Base-by-base conservation (phyloP, 23 red algal species). In the Gracilaria gracilis region DNA sequence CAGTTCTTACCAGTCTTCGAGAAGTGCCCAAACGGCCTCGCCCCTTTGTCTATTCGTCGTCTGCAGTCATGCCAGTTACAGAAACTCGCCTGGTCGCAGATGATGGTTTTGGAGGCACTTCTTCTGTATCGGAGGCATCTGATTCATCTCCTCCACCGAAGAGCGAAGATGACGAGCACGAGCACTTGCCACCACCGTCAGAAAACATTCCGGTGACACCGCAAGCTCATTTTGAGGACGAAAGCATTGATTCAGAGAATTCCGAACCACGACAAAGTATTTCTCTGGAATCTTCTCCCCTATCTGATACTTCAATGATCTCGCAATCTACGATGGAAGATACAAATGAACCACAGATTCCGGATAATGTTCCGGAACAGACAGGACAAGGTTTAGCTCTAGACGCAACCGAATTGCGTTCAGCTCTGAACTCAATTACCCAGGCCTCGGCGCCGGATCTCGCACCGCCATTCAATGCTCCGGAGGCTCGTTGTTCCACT, bases 1-100 rank as follows among this genome's bases (percentile, higher is more conserved):
- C 72, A 77, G 72, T 77, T 77, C 38, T 77, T 17, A 49, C 72
- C 0, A 69, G 64, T 37, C 64, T 69, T 36, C 64, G 64, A 69
- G 64, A 69, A 69, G 38, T 77, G 38, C 46, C 72, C 6, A 77
- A 77, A 50, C 31, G 72, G n/a, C 72, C 72, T 16, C 72, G 72
- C 72, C 72, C 2, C 21, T 29, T 51, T 42, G 34, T 77, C 39
- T 19, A 40, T 31, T 77, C 72, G 21, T 31, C 72, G 17, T 9
- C 72, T 25, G 23, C 39, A 46, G 46, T 31, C 23, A 77, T 77
- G 72, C 72, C 72, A 12, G 40, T 35, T 25, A 31, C 72, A 8
- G 72, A 77, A 50, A 77, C 31, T 31, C 27, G 3, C 23, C 17
- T 46, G 13, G 46, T 77, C 8, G 0, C 39, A 17, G 40, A 77